These are phyloP conservation scores for Athelia psychrophila DNA, from an alignment of 1,284 basidiomycete genomes.

Conservation along the genomic window DNA sequence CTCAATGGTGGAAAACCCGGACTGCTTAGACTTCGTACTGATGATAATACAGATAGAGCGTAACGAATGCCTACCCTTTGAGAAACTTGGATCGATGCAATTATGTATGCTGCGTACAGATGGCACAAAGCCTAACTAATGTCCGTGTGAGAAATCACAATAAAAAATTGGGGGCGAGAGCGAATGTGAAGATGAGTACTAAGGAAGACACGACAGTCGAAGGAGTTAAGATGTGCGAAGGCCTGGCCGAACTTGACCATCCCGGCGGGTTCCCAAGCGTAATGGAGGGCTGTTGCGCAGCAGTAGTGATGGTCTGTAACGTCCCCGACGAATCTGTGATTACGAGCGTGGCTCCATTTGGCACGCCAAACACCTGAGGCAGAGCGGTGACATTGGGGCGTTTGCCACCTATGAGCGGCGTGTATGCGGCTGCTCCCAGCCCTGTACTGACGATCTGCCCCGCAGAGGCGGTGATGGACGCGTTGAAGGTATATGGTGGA, in stretches of 20 bases:
- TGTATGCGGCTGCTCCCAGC: constrained; percentile 69
- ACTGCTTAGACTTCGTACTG: too few species aligned
- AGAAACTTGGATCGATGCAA: too few species aligned
- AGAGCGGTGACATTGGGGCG: constrained; percentile 39
- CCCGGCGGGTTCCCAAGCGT: constrained; percentile 50
- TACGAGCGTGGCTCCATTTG: constrained; percentile 41
- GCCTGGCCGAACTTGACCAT: not conserved
- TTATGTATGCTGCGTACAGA: too few species aligned
- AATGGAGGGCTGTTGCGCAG: constrained; percentile 34
- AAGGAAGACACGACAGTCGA: not conserved
- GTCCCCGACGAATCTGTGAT: constrained; percentile 43
- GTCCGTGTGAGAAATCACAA: not conserved
- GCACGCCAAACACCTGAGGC: constrained; percentile 41
- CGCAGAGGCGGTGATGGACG: constrained; percentile 51
- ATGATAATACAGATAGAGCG: too few species aligned
- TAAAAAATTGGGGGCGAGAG: not conserved
- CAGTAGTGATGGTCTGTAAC: constrained; percentile 42
- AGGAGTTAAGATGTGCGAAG: constrained; percentile 18
- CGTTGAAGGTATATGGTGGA: constrained; percentile 70
- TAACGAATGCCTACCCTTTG: too few species aligned
- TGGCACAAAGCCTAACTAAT: too few species aligned
- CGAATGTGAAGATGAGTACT: not conserved
- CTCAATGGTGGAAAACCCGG: too few species aligned
- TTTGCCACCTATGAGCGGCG: constrained; percentile 42
- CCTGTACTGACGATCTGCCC: constrained; percentile 55